Percentiles rank a stretch among this genome's conserved stretches.
Conservation (phyloP, 2,329 filamentous ascomycete genomes). For the Scleromitrula shiraiana region DNA sequence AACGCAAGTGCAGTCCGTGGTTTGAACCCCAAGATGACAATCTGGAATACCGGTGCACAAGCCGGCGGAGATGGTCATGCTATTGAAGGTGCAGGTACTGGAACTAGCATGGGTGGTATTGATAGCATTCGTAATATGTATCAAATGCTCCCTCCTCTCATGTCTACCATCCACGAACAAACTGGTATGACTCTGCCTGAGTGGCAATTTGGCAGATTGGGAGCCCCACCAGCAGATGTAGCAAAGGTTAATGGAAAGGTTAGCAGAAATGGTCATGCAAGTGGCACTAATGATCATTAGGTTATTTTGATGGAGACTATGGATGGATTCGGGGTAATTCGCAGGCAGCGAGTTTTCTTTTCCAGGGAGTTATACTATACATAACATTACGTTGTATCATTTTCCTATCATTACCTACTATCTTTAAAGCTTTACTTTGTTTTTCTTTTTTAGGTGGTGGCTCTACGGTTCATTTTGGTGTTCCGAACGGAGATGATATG, state of each 20-base stretch:
- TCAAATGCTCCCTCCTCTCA: conserved; percentile 73
- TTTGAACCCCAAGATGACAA: conserved; percentile 79
- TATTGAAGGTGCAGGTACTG: too few species aligned
- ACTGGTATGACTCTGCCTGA: conserved; percentile 73
- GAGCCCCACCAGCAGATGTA: conserved; percentile 25
- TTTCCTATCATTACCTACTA: too few species aligned
- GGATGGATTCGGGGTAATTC: too few species aligned
- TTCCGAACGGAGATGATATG: too few species aligned
- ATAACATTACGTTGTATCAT: too few species aligned
- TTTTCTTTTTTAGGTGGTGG: too few species aligned
- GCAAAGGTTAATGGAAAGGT: conserved; percentile 17
- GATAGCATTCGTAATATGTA: conserved; percentile 67
- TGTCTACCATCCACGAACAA: conserved; percentile 82
- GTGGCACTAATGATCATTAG: neutral
- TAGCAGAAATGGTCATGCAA: conserved; percentile 2
- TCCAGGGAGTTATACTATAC: too few species aligned
- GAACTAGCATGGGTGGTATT: conserved; percentile 41
- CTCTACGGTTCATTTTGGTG: too few species aligned
- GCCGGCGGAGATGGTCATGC: too few species aligned
- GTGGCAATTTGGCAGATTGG: conserved; percentile 58
- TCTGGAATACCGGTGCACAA: conserved; percentile 72
- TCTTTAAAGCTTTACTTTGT: too few species aligned
- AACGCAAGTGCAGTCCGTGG: conserved; percentile 70
- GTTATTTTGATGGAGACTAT: too few species aligned
- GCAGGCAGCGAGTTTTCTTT: too few species aligned